Evolutionary conservation across 1,139 yeast genomes (phyloP), one percentile per base, ranked within the genome.

Genomic region (Komagataea norvegica): DNA sequence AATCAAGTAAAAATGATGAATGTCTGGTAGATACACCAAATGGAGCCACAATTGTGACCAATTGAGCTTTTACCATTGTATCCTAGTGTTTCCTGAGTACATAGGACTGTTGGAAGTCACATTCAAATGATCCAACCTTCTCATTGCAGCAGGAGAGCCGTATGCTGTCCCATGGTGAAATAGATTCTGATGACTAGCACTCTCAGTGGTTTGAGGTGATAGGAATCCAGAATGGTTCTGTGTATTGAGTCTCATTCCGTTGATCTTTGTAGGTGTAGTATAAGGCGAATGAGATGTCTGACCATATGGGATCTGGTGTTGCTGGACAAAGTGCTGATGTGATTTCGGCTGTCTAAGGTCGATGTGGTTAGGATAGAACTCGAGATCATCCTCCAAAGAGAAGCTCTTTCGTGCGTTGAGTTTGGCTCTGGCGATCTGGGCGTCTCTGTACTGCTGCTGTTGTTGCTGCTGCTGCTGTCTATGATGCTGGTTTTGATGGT

Each of bases 321-420:
- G 26, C 11, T 32, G 22, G 6, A 10, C 17, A 8, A 19, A 6
- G 3, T 18, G 33, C 11, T 18, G 34, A 17, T 39, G 40, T 15
- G 32, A 26, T 25, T 32, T 19, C 27, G 32, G 33, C 31, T 17
- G 39, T 33, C 37, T 40, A 14, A 37, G 33, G n/a, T 44, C 46
- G 2, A 37, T 19, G 4, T 43, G 38, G 43, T 61, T 51, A 14
- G 87, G 87, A 50, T 84, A 78, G 58, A 82, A 82, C 60, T 79
- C 88, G 45, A 73, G 56, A 57, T 82, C 89, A 46, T 82, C 84
- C 55, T 78, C 87, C 31, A 70, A 56, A 48, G 79, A 87, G 58
- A 82, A 79, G 25, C 85, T 79, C 47, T 83, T 72, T 50, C 78
- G 76, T 31, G 79, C 70, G 49, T 79, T 78, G 51, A 77, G 69